Percentiles rank a stretch among this genome's conserved stretches.
Evolutionary conservation across 352 stramenopile genomes (phyloP).

Genomic region (Phytophthora fragariae): DNA sequence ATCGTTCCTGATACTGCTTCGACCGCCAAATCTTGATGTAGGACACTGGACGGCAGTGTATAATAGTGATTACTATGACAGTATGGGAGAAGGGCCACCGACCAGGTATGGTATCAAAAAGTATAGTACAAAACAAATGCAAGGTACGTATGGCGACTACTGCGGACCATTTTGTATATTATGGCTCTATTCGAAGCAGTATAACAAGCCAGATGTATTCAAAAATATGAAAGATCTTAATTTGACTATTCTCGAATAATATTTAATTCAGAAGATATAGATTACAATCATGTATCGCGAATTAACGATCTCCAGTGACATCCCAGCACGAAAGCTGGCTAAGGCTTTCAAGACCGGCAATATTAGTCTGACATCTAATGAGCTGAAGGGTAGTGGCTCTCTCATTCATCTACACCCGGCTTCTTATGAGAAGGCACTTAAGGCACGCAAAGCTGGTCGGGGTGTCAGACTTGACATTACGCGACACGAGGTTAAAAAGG

Average conservation of each 20-base stretch:
- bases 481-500: not conserved
- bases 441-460: not conserved
- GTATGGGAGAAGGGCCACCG: not conserved
- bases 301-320: no score
- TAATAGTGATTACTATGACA: not conserved
- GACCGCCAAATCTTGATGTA: not conserved
- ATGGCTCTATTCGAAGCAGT: conserved; percentile 10
- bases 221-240: no score
- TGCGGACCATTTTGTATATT: not conserved
- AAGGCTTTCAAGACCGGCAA: not conserved
- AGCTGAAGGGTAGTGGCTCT: not conserved
- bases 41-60: not conserved
- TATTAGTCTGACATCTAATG: not conserved
- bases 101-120: conserved; percentile 1
- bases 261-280: no score
- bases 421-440: not conserved
- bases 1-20: not conserved
- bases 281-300: no score
- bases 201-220: no score
- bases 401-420: not conserved
- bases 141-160: conserved; percentile 7
- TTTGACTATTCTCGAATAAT: no score
- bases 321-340: no score
- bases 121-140: conserved; percentile 19
- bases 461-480: no score